Percentiles rank a stretch among this genome's conserved stretches.
Evolutionary conservation across 1,284 basidiomycete genomes (phyloP).

Genomic region (Moniliella sp.): DNA sequence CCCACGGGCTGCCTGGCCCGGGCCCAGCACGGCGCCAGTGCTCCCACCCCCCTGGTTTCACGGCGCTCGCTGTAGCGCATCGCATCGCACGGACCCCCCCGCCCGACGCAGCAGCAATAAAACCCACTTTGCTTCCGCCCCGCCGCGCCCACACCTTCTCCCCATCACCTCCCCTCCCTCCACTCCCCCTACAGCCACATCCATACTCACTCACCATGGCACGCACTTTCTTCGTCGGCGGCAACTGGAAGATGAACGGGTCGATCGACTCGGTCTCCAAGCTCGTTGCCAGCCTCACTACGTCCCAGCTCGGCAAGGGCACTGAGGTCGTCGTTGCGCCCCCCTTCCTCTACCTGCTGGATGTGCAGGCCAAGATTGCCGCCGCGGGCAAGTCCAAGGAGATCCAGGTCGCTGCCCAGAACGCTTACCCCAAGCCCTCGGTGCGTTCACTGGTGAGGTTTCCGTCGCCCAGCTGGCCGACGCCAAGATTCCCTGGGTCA

Average conservation of each 20-base stretch:
- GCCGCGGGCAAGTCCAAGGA: constrained; percentile 4
- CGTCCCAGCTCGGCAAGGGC: no score
- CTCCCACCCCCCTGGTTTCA: no score
- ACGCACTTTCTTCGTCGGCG: constrained; percentile 26
- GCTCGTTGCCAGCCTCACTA: no score
- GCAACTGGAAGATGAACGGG: constrained; percentile 35
- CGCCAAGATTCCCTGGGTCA: constrained; percentile 68
- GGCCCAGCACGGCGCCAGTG: no score
- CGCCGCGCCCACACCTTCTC: no score
- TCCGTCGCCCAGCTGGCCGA: constrained; percentile 50
- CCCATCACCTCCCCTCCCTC: no score
- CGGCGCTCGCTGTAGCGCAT: no score
- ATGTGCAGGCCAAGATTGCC: constrained; percentile 17
- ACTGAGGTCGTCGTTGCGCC: constrained; percentile 30
- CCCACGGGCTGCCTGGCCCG: no score
- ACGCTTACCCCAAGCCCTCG: constrained; percentile 62
- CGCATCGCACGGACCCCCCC: no score
- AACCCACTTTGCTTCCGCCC: no score
- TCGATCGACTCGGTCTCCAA: constrained; percentile 23
- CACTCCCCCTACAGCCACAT: no score
- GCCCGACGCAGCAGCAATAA: no score
- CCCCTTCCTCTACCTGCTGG: constrained; percentile 25
- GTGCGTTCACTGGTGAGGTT: constrained; percentile 55
- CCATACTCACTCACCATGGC: constrained; percentile 8
- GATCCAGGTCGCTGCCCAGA: constrained; percentile 59